Base-by-base conservation (phyloP, 1,284 basidiomycete species). In the Wolfiporia cocos region DNA sequence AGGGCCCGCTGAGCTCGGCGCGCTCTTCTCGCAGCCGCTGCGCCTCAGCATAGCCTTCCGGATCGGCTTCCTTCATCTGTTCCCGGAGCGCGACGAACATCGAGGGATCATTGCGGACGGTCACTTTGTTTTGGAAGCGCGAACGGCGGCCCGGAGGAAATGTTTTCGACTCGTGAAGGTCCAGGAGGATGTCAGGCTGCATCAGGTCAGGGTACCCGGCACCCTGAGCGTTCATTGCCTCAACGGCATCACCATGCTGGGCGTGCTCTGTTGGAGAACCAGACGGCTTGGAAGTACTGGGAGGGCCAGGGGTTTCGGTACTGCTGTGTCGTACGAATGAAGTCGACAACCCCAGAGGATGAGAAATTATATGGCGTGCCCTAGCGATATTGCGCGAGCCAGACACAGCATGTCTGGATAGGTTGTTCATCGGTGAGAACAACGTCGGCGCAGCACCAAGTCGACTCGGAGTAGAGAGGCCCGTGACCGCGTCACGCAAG, bases 101-200 rank as follows among this genome's bases (percentile, higher is more conserved):
- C 43, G 63, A 61, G 6, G 64, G 63, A 62, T 83, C 76, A 54
- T 86, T 86, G 37, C 81, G 79, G 41, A 82, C 54, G 48, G 76
- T 65, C 55, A 86, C 73, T 29, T 70, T 70, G 58, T 78, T 79
- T 48, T 70, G 64, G 59, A 68, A 78, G 2, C 71, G 76, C 12
- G 61, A 68, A 18, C 64, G 61, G 41, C 66, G 57, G 21, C 66
- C 65, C 1, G 81, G 73, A n/a, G 73, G 70, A 49, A 81, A 67
- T 23, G 73, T 71, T 30, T 67, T 53, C 32, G 69, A 64, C 40
- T 82, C 70, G 29, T 74, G 71, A 6, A 74, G 68, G 61, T 86
- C 82, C 45, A 83, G 68, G 28, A 79, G 59, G 21, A 77, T 69
- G 50, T 83, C 74, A 29, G 72, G 66, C 11, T 65, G 64, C 73